Evolutionary conservation across 2,329 filamentous ascomycete genomes (phyloP), one percentile per base, ranked within the genome.

Genomic region (Myriosclerotinia scirpicola): DNA sequence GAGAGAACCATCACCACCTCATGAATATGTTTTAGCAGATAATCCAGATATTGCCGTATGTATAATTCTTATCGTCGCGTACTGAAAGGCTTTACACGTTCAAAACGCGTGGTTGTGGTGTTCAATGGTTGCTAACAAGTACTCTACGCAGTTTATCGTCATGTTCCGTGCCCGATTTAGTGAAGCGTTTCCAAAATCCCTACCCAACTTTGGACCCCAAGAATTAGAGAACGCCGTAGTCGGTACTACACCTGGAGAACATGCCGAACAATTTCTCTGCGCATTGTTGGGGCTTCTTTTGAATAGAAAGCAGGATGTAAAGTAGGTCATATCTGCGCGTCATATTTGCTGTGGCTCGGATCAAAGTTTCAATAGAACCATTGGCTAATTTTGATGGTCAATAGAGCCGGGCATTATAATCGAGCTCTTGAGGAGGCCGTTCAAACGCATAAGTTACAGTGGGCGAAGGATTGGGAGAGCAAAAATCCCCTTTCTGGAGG

Each of bases 271-370:
- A 72, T 87, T 99, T 67, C 83, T 99, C 36, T 99, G 96, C 82
- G 93, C 93, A 69, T 80, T 99, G 71, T 82, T 99, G 54, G 89
- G 91, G 42, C 83, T 99, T 73, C 86, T 97, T 65, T 83, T 99
- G 75, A 99, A 99, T 79, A 89, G 95, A 78, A 98, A 99, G 83
- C 97, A 99, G 78, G 93, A 97, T 80, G 91, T 98, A 77, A 97
- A 99, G 95, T 98, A 86, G 79, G 92, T 81, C 71, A 52, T 38
- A 46, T 67, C 52, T 44, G 36, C 46, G 36, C 17, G 2, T 42
- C 58, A 58, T 34, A 15, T 40, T 53, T 34, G 30, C 46, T 22
- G 14, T 38, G 40, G 30, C 42, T 54, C 17, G 12, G 54, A 55
- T 48, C 26, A 5, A 36, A 34, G 62, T 44, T 48, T 44, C 68